Percentiles rank a stretch among this genome's conserved stretches.
phyloP scores from a whole-genome alignment of 164 flowering plant species.

The Berberis thunbergii region DNA sequence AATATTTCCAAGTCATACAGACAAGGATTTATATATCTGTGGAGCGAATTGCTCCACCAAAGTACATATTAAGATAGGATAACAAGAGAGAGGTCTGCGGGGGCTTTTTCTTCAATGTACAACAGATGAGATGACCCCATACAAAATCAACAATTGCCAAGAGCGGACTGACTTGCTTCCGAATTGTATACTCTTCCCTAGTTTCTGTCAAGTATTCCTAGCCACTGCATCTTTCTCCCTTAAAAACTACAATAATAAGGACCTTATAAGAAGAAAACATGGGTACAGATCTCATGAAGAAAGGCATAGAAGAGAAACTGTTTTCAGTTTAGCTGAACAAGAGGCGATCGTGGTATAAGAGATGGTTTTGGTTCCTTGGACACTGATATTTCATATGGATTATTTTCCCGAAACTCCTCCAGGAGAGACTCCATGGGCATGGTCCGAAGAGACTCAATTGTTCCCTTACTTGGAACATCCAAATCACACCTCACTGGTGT shows the following conservation, averaged over 20 bases:
- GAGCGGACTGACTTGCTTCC: neutral
- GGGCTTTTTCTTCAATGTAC: neutral
- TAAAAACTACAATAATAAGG: constrained; percentile 7
- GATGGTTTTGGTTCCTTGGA: constrained; percentile 54
- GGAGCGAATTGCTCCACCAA: neutral
- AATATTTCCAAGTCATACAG: no score
- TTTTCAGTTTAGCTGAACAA: constrained; percentile 47
- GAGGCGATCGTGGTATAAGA: constrained; percentile 72
- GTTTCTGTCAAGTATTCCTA: neutral
- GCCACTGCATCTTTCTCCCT: neutral
- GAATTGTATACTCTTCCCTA: neutral
- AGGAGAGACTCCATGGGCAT: constrained; percentile 75
- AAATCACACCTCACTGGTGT: constrained; percentile 62
- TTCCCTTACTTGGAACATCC: constrained; percentile 64
- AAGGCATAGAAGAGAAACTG: neutral
- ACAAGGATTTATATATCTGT: no score
- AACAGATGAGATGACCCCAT: neutral
- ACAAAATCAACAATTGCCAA: neutral
- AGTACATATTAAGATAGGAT: neutral
- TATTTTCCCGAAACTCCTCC: constrained; percentile 76
- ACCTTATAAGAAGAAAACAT: constrained; percentile 13
- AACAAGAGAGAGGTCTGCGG: neutral
- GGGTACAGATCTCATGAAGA: constrained; percentile 5
- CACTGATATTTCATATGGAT: constrained; percentile 46
- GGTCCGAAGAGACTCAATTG: constrained; percentile 64